Conservation (phyloP, 345 rosid genomes). For the Excoecaria agallocha region DNA sequence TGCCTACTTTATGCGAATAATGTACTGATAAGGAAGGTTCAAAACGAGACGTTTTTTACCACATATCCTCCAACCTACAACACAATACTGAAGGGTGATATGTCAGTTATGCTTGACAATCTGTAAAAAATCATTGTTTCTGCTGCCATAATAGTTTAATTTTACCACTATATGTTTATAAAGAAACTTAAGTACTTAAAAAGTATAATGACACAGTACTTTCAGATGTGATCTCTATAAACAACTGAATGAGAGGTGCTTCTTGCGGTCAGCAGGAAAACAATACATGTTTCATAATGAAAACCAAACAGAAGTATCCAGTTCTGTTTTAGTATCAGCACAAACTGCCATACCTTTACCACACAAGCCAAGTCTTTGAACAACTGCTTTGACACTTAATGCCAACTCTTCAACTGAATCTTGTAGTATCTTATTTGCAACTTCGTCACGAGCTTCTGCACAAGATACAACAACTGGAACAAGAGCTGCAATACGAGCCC, state of each 20-base stretch:
- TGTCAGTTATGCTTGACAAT: background rate
- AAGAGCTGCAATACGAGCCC: slow-evolving; percentile 81
- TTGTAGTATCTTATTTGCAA: slow-evolving; percentile 53
- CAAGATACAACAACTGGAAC: slow-evolving; percentile 70
- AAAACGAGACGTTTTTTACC: background rate
- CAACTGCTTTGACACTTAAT: slow-evolving; percentile 73
- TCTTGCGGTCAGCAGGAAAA: background rate
- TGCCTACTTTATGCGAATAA: background rate
- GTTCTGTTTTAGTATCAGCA: background rate
- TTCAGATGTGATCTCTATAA: background rate
- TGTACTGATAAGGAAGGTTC: background rate
- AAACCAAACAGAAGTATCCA: background rate
- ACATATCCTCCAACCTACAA: background rate
- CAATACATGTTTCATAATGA: background rate
- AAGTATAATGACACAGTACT: background rate
- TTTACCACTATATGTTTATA: background rate
- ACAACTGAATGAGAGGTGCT: background rate
- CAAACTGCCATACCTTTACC: slow-evolving; percentile 46
- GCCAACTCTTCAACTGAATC: slow-evolving; percentile 65
- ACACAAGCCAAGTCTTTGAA: slow-evolving; percentile 56
- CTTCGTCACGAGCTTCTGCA: slow-evolving; percentile 71
- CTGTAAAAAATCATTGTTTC: background rate
- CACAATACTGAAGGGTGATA: background rate
- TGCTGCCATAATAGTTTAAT: background rate
- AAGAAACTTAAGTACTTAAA: too few species aligned